Evolutionary conservation across 331 rosid species (phyloP).

Genomic region (Prunus yedoensis): DNA sequence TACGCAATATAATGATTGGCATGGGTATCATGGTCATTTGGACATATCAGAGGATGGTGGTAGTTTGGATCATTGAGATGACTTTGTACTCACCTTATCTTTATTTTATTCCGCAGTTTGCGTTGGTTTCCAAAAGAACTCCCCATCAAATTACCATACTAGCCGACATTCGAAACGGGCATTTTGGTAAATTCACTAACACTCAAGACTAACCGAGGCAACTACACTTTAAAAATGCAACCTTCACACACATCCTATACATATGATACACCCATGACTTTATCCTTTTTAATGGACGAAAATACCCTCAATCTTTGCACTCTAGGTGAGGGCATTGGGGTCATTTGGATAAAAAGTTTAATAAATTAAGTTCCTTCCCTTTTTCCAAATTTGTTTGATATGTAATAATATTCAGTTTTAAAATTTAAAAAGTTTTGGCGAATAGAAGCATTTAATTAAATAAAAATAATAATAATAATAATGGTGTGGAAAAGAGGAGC

Average conservation of each 20-base stretch:
- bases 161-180: conserved; percentile 33
- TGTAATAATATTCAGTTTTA: neutral
- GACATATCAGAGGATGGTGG: conserved; percentile 33
- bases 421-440: conserved; percentile 10
- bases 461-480: conserved; percentile 25
- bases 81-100: conserved; percentile 72
- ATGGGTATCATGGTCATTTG: conserved; percentile 43
- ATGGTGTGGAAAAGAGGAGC: conserved; percentile 51
- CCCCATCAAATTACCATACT: conserved; percentile 46
- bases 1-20: conserved; percentile 30
- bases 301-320: neutral
- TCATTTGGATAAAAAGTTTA: conserved; percentile 24
- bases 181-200: conserved; percentile 10
- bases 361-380: conserved; percentile 8
- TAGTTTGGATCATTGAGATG: conserved; percentile 68
- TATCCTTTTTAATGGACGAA: neutral
- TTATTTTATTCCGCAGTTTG: conserved; percentile 68
- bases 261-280: neutral
- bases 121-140: conserved; percentile 53
- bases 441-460: conserved; percentile 18
- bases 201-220: neutral
- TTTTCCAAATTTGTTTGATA: conserved; percentile 1
- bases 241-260: no score
- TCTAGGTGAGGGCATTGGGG: conserved; percentile 31
- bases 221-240: neutral